Percentiles rank a stretch among this genome's conserved stretches.
Evolutionary conservation across 1,284 basidiomycete species (phyloP).

Genomic region (Cystobasidium sp.): DNA sequence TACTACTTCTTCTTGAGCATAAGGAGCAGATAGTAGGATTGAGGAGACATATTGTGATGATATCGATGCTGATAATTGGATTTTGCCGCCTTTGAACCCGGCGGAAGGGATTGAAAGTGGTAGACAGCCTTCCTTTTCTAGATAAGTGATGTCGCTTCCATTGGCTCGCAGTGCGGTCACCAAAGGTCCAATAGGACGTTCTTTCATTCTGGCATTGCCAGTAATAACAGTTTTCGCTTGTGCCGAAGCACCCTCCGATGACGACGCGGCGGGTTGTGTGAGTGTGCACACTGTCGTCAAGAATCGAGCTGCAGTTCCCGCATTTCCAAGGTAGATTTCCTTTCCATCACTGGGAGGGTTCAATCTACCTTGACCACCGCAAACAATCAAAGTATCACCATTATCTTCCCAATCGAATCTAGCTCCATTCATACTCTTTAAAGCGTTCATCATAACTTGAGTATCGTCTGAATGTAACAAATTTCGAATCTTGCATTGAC

Average conservation of each 20-base stretch:
- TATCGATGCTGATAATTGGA: constrained; percentile 89
- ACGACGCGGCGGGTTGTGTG: constrained; percentile 61
- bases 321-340: constrained; percentile 94
- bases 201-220: constrained; percentile 98
- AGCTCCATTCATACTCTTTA: constrained; percentile 88
- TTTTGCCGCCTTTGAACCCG: constrained; percentile 80
- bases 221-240: constrained; percentile 74
- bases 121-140: constrained; percentile 80
- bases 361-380: constrained; percentile 82
- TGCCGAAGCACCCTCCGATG: constrained; percentile 52
- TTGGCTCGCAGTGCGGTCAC: constrained; percentile 87
- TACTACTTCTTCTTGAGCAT: constrained; percentile 77
- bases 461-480: constrained; percentile 97
- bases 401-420: constrained; percentile 88
- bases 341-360: constrained; percentile 74
- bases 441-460: constrained; percentile 96
- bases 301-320: constrained; percentile 97
- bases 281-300: constrained; percentile 93
- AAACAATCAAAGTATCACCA: constrained; percentile 89
- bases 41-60: constrained; percentile 98
- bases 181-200: constrained; percentile 90
- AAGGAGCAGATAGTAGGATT: constrained; percentile 93
- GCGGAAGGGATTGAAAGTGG: constrained; percentile 80
- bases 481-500: constrained; percentile 86
- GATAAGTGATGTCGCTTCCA: constrained; percentile 76